A percentile compares a stretch with the other conserved stretches of the same genome.
phyloP scores from a whole-genome alignment of 2,329 filamentous ascomycete genomes.

The Magnaporthales sp. region DNA sequence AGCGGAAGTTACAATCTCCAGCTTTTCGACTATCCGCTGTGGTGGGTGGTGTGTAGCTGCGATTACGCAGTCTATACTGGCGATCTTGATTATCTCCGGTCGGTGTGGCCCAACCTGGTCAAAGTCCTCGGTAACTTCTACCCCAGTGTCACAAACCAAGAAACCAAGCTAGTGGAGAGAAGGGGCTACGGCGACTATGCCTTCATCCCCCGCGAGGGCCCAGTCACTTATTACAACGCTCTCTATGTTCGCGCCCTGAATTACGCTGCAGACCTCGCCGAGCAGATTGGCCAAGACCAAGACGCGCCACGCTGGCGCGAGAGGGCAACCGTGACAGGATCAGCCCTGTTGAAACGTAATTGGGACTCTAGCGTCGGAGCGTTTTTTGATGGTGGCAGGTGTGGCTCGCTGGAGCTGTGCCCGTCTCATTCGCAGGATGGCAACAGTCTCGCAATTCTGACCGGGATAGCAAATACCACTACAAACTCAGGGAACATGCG shows the following conservation, averaged over 20 bases:
- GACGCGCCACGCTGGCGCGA: slow-evolving; percentile 31
- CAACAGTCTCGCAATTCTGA: slow-evolving; percentile 37
- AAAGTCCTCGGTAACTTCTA: slow-evolving; percentile 37
- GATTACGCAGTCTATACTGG: slow-evolving; percentile 42
- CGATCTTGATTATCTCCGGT: slow-evolving; percentile 28
- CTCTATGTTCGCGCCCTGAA: slow-evolving; percentile 37
- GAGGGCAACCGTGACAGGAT: slow-evolving; percentile 24
- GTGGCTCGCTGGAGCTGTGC: slow-evolving; percentile 17
- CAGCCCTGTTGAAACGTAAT: slow-evolving; percentile 26
- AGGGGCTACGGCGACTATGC: slow-evolving; percentile 41
- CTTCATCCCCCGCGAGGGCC: slow-evolving; percentile 36
- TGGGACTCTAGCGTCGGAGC: slow-evolving; percentile 33
- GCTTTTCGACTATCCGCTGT: slow-evolving; percentile 43
- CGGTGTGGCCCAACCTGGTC: slow-evolving; percentile 31
- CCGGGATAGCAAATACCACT: slow-evolving; percentile 18
- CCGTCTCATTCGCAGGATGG: slow-evolving; percentile 38
- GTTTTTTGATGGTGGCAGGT: slow-evolving; percentile 33
- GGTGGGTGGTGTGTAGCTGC: slow-evolving; percentile 40
- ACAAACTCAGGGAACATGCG: slow-evolving; percentile 11
- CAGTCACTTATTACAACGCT: slow-evolving; percentile 43
- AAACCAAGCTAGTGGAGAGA: slow-evolving; percentile 31
- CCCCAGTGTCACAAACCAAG: slow-evolving; percentile 27
- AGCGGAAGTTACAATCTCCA: slow-evolving; percentile 35
- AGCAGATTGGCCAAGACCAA: slow-evolving; percentile 15
- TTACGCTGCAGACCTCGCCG: slow-evolving; percentile 33